phyloP scores from a whole-genome alignment of 768 basidiomycete species.

The Jaapia argillacea region DNA sequence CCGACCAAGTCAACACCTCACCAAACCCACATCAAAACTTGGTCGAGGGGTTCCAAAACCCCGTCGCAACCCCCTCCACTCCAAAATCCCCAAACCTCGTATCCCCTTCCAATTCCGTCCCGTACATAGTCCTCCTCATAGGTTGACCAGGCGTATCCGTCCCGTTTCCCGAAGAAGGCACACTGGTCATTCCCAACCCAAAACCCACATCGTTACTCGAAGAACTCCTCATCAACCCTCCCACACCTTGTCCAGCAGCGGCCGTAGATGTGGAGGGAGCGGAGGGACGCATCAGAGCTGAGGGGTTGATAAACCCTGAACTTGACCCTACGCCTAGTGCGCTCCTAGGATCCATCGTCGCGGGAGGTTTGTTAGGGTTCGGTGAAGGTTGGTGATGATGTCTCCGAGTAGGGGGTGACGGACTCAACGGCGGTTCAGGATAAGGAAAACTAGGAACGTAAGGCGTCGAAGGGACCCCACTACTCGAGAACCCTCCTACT shows the following conservation, averaged over 20 bases:
- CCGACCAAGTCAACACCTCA: too few relatives aligned
- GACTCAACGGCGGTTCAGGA: conserved; percentile 49
- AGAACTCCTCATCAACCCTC: background rate
- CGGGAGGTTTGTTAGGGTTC: background rate
- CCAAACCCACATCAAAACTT: too few relatives aligned
- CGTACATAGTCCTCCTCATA: conserved; percentile 70
- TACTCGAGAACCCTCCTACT: conserved; percentile 11
- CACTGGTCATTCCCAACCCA: conserved; percentile 30
- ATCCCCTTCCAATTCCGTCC: conserved; percentile 72
- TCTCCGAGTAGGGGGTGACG: too few relatives aligned
- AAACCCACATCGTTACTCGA: conserved; percentile 36
- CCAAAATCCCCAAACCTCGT: conserved; percentile 84
- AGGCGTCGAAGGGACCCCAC: conserved; percentile 18
- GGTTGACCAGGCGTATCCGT: conserved; percentile 35
- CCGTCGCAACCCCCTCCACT: conserved; percentile 63
- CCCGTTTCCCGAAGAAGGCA: conserved; percentile 25
- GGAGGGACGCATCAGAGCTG: conserved; percentile 8
- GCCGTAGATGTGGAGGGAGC: conserved; percentile 9
- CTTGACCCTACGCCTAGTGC: background rate
- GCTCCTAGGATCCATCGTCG: conserved; percentile 7
- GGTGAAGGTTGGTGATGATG: too few relatives aligned
- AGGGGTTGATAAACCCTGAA: background rate
- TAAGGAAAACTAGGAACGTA: conserved; percentile 10
- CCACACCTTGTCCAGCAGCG: conserved; percentile 1
- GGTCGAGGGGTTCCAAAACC: conserved; percentile 43